phyloP scores from a whole-genome alignment of 177 flowering plant species.

The Vitis hybrid region DNA sequence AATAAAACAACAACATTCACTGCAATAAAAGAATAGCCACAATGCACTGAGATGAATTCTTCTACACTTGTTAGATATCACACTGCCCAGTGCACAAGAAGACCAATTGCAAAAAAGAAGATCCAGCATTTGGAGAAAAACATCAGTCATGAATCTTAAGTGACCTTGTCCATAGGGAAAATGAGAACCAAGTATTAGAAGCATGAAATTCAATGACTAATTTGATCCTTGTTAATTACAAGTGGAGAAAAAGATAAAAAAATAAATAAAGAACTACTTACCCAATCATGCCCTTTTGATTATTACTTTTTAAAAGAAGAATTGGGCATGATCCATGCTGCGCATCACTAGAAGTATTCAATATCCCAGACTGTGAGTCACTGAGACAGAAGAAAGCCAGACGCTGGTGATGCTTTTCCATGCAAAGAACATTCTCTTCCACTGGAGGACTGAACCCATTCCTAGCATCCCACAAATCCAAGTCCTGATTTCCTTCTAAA shows the following conservation, averaged over 20 bases:
- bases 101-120: too few relatives aligned
- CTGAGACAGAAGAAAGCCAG: conserved; percentile 46
- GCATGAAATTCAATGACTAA: too few relatives aligned
- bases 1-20: too few relatives aligned
- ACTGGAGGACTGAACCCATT: conserved; percentile 49
- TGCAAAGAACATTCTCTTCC: conserved; percentile 53
- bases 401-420: conserved; percentile 20
- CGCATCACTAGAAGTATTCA: conserved; percentile 18
- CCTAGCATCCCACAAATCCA: conserved; percentile 58
- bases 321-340: conserved; percentile 65
- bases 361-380: conserved; percentile 21
- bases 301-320: conserved; percentile 52
- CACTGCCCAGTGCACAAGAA: too few relatives aligned
- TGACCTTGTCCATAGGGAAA: too few relatives aligned
- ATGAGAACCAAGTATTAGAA: too few relatives aligned
- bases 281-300: conserved; percentile 19
- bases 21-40: too few relatives aligned
- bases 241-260: background rate
- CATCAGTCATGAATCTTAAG: too few relatives aligned
- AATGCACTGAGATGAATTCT: too few relatives aligned
- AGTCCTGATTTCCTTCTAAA: conserved; percentile 4
- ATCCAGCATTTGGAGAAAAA: too few relatives aligned
- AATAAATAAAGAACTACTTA: background rate
- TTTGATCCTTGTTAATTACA: too few relatives aligned
- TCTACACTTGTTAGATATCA: too few relatives aligned